Percentiles rank a stretch among this genome's conserved stretches.
Conservation (phyloP, 305 asterid species). For the Plantago lanceolata region DNA sequence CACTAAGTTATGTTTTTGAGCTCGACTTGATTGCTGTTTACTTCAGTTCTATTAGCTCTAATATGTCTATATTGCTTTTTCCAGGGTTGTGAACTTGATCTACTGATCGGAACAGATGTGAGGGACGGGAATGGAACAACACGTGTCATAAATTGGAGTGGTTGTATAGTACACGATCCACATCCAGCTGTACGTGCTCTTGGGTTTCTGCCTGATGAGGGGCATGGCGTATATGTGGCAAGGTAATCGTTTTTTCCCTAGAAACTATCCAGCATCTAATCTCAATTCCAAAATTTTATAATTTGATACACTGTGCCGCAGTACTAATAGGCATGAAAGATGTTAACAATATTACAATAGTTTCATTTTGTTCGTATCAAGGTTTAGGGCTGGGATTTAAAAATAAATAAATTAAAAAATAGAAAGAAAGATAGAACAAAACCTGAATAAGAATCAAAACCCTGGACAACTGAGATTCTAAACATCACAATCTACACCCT, state of each 20-base stretch:
- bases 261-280: not conserved
- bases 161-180: constrained; percentile 88
- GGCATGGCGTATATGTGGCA: constrained; percentile 95
- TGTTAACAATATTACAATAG: too few species aligned
- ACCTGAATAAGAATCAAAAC: too few species aligned
- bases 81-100: constrained; percentile 87
- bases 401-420: too few species aligned
- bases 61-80: constrained; percentile 22
- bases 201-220: constrained; percentile 94
- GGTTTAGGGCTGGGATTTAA: too few species aligned
- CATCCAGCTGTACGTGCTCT: constrained; percentile 96
- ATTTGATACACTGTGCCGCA: too few species aligned
- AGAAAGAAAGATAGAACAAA: too few species aligned
- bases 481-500: too few species aligned
- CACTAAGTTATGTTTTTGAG: constrained; percentile 12
- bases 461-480: too few species aligned
- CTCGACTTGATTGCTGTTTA: constrained; percentile 1
- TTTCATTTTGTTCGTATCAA: too few species aligned
- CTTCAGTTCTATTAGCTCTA: not conserved
- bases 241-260: constrained; percentile 43
- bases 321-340: too few species aligned
- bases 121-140: constrained; percentile 93
- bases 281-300: too few species aligned
- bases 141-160: constrained; percentile 92
- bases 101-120: constrained; percentile 84